phyloP scores from a whole-genome alignment of 2,329 filamentous ascomycete genomes.

The Scedosporium minutisporum region DNA sequence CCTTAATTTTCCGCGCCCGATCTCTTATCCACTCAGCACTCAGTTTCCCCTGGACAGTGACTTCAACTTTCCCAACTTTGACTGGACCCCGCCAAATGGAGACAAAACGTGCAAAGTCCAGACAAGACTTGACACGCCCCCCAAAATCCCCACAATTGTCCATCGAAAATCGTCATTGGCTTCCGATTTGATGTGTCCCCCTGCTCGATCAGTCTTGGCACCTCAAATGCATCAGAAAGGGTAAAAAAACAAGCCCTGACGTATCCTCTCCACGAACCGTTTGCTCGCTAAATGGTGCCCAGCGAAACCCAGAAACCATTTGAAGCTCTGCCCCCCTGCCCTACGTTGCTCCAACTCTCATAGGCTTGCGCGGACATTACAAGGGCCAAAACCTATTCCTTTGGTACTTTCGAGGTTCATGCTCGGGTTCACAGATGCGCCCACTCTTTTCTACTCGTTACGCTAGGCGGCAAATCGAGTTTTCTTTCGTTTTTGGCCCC shows the following conservation, averaged over 20 bases:
- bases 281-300: neutral
- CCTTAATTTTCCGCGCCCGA: neutral
- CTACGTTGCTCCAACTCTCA: neutral
- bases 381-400: neutral
- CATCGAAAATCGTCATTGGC: neutral
- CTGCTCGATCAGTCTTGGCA: neutral
- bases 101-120: neutral
- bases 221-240: neutral
- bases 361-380: neutral
- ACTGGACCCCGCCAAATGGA: neutral
- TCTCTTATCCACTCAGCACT: neutral
- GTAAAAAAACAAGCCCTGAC: neutral
- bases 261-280: neutral
- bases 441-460: neutral
- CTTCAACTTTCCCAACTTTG: neutral
- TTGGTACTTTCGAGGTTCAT: neutral
- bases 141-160: no score
- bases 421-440: neutral
- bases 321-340: no score
- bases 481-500: neutral
- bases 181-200: neutral
- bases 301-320: no score
- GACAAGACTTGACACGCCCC: neutral
- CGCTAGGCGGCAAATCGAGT: neutral
- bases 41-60: neutral